Evolutionary conservation across 2,329 filamentous ascomycete species (phyloP).

Genomic region (Botrytis porri): DNA sequence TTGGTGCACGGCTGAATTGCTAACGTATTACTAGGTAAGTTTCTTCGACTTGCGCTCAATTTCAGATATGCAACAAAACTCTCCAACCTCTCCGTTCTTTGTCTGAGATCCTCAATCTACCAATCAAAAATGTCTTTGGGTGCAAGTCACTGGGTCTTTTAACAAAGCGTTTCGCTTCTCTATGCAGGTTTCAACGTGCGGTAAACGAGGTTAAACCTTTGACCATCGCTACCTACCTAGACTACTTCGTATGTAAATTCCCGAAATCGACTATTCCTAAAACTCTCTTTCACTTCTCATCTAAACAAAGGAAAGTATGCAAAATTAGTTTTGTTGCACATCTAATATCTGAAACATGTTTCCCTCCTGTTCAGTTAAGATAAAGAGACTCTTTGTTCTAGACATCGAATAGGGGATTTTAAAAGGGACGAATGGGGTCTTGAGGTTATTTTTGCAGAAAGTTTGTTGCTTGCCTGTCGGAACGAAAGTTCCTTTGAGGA

Average conservation of each 20-base stretch:
- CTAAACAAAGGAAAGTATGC: not conserved
- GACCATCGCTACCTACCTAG: too few relatives aligned
- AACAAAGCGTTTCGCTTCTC: not conserved
- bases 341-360: slow-evolving; percentile 20
- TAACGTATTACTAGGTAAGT: not conserved
- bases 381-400: slow-evolving; percentile 1
- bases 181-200: not conserved
- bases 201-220: not conserved
- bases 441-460: not conserved
- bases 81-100: not conserved
- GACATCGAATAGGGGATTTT: not conserved
- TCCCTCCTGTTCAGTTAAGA: not conserved
- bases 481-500: not conserved
- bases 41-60: not conserved
- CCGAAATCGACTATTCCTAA: not conserved
- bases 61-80: not conserved
- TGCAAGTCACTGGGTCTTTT: not conserved
- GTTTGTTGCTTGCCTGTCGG: slow-evolving; percentile 2
- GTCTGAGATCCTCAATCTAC: not conserved
- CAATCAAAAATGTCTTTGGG: not conserved
- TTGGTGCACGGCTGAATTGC: not conserved
- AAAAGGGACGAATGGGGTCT: not conserved
- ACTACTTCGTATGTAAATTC: not conserved
- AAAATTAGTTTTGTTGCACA: slow-evolving; percentile 5
- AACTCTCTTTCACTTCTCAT: not conserved